Percentiles rank a stretch among this genome's conserved stretches.
phyloP scores from a whole-genome alignment of 768 basidiomycete genomes.

The Termitomyces sp. region DNA sequence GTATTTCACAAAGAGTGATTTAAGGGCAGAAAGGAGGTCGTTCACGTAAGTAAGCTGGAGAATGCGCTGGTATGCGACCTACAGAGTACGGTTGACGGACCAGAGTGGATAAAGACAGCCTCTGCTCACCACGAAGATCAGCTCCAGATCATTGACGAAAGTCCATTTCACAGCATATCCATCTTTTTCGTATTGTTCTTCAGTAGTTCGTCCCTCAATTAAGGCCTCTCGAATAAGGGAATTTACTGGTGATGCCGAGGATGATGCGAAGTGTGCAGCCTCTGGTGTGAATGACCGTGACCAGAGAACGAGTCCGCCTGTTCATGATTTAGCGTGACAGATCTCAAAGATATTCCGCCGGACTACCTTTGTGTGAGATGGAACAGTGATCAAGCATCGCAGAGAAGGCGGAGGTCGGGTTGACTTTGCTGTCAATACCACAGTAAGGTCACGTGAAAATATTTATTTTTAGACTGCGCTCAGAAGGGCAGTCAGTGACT shows the following conservation, averaged over 20 bases:
- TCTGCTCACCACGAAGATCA: conserved; percentile 87
- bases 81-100: conserved; percentile 3
- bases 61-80: conserved; percentile 97
- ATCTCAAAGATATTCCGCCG: neutral
- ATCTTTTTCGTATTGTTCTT: conserved; percentile 87
- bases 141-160: conserved; percentile 89
- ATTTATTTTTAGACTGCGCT: neutral
- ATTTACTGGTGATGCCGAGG: conserved; percentile 80
- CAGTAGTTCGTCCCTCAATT: conserved; percentile 82
- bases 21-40: conserved; percentile 75
- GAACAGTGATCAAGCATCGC: conserved; percentile 93
- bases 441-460: neutral
- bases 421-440: conserved; percentile 1
- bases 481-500: neutral
- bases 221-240: conserved; percentile 85
- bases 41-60: conserved; percentile 93
- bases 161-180: conserved; percentile 95
- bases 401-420: neutral
- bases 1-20: conserved; percentile 79
- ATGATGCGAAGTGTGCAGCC: conserved; percentile 61
- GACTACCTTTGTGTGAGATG: conserved; percentile 85
- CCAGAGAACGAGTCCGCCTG: conserved; percentile 93
- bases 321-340: neutral
- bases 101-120: neutral
- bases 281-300: conserved; percentile 92